Evolutionary conservation across 495 filamentous ascomycete species (phyloP).

Genomic region (Choiromyces venosus): DNA sequence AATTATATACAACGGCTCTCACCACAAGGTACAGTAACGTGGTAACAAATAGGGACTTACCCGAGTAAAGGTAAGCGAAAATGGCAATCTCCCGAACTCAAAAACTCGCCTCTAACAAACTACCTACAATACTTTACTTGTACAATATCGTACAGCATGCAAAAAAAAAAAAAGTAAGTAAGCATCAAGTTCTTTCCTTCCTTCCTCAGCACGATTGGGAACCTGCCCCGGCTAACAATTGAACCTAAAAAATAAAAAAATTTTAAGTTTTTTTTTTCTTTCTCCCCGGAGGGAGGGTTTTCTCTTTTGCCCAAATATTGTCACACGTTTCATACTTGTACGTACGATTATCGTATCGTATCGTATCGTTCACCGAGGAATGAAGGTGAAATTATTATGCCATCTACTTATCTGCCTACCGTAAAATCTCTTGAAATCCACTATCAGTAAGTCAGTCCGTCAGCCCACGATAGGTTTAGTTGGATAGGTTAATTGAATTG

Average conservation of each 20-base stretch:
- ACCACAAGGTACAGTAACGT: conserved; percentile 21
- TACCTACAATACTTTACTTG: neutral
- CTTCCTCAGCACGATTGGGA: neutral
- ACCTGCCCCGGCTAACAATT: neutral
- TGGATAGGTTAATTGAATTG: no score
- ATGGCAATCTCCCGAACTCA: neutral
- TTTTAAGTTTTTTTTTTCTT: neutral
- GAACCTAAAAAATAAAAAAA: no score
- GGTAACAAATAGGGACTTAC: conserved; percentile 20
- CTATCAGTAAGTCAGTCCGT: no score
- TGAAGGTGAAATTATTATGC: neutral
- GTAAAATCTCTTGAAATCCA: no score
- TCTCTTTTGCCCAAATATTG: neutral
- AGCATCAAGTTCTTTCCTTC: neutral
- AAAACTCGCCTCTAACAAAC: neutral
- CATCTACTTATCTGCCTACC: neutral
- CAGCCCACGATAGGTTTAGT: no score
- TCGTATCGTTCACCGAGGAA: neutral
- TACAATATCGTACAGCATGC: neutral
- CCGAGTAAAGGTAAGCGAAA: conserved; percentile 13
- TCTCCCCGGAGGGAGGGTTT: no score
- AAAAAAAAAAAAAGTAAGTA: no score
- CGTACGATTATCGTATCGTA: neutral
- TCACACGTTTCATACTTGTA: neutral
- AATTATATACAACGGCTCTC: conserved; percentile 10